Base-by-base conservation (phyloP, 2,329 filamentous ascomycete genomes). In the Aspergillus aculeatus region DNA sequence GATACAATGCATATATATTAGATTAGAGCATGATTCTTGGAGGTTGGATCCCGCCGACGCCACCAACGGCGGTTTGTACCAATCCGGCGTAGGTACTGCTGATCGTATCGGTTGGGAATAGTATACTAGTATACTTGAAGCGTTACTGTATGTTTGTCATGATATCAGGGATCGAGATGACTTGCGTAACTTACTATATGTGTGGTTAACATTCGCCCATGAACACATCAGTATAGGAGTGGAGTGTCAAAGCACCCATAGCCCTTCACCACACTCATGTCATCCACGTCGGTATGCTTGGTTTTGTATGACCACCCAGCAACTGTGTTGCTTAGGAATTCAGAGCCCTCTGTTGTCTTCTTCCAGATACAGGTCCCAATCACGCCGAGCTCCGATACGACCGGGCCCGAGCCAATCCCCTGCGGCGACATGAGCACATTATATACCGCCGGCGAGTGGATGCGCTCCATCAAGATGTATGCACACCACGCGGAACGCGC, bases 201-300 rank as follows among this genome's bases (percentile, higher is more conserved):
- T n/a, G 38, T 44, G 14, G 14, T 19, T 16, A 19, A 3, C 16
- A 19, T 9, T 41, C 6, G 38, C 19, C 4, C 32, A 52, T 2
- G 16, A 35, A 29, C 14, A 11, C n/a, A 26, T 60, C 44, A 61
- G n/a, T 74, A 58, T 50, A 77, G 61, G 2, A 63, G 68, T 16
- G 78, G 78, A 49, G 75, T 77, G 62, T 81, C 79, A 68, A 81
- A 81, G 56, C 76, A 79, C 3, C 79, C 78, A 66, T 77, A 78
- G 0, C 79, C 78, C 60, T 81, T 81, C 3, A 80, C 75, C 31
- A 81, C 78, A 62, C 75, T 80, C 77, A 81, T 80, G 60, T 81
- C 78, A 56, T 81, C 65, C 2, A 80, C 64, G 23, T 70, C 63
- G 0, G 63, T 62, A 56, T 73, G 67, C 62, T 81, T 81, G 5